These are phyloP conservation scores for Neurospora sp. DNA, from an alignment of 495 filamentous ascomycete species.

Conservation along the genomic window DNA sequence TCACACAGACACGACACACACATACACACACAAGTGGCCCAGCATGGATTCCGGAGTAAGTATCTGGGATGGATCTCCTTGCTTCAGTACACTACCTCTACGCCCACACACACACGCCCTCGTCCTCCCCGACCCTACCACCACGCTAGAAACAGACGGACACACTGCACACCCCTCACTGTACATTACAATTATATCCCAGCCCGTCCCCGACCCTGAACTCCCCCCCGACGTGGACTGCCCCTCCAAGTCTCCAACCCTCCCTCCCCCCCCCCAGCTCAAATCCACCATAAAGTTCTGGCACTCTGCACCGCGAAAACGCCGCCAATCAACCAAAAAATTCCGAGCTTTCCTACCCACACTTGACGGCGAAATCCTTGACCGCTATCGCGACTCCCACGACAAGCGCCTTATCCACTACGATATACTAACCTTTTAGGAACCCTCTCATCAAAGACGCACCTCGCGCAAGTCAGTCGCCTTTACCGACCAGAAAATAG, in stretches of 20 bases:
- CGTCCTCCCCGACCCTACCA: background rate
- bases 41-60: background rate
- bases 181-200: background rate
- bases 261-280: background rate
- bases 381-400: constrained; percentile 1
- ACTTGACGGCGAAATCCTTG: background rate
- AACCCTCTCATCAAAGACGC: constrained; percentile 44
- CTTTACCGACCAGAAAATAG: constrained; percentile 72
- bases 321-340: background rate
- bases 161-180: background rate
- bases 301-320: background rate
- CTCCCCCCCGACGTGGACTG: background rate
- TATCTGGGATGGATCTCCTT: background rate
- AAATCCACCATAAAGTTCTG: constrained; percentile 1
- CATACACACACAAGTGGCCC: background rate
- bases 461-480: constrained; percentile 73
- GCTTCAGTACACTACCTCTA: background rate
- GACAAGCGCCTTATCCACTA: background rate
- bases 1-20: background rate
- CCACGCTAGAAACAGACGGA: background rate
- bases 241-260: background rate
- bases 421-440: constrained; percentile 23
- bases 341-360: background rate
- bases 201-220: background rate
- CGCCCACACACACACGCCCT: background rate